These are phyloP conservation scores for Fraxinus paxiana DNA, from an alignment of 305 asterid genomes.

Conservation along the genomic window DNA sequence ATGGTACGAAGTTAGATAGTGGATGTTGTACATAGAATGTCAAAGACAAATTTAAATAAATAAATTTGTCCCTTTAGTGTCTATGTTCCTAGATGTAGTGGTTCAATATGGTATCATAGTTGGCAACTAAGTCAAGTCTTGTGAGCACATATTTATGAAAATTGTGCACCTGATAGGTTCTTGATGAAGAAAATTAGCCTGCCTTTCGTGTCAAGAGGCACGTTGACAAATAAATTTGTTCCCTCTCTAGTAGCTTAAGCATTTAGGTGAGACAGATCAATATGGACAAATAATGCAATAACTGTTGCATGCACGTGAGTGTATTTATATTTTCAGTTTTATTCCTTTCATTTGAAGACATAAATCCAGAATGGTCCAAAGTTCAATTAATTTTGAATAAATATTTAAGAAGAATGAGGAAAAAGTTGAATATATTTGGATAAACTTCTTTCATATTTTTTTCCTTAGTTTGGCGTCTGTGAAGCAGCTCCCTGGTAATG, in stretches of 20 bases:
- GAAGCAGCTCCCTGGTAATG: neutral
- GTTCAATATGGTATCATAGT: neutral
- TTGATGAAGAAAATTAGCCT: neutral
- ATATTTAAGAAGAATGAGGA: neutral
- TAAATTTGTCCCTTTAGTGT: neutral
- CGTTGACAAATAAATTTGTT: neutral
- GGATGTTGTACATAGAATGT: neutral
- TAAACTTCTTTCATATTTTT: neutral
- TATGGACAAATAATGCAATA: neutral
- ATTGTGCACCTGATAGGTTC: neutral
- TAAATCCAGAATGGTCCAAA: neutral
- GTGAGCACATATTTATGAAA: neutral
- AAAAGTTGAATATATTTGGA: neutral
- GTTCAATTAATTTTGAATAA: neutral
- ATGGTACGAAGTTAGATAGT: neutral
- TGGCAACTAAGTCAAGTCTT: neutral
- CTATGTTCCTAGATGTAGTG: neutral
- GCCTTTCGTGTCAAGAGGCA: neutral
- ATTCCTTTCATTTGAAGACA: neutral
- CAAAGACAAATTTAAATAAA: neutral
- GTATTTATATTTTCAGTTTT: neutral
- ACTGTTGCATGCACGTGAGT: neutral
- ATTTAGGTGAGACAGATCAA: neutral
- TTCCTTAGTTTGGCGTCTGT: neutral
- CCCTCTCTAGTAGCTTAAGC: neutral